Evolutionary conservation across 192 early-diverging fungal genomes (phyloP).

Genomic region (Linderina pennispora): DNA sequence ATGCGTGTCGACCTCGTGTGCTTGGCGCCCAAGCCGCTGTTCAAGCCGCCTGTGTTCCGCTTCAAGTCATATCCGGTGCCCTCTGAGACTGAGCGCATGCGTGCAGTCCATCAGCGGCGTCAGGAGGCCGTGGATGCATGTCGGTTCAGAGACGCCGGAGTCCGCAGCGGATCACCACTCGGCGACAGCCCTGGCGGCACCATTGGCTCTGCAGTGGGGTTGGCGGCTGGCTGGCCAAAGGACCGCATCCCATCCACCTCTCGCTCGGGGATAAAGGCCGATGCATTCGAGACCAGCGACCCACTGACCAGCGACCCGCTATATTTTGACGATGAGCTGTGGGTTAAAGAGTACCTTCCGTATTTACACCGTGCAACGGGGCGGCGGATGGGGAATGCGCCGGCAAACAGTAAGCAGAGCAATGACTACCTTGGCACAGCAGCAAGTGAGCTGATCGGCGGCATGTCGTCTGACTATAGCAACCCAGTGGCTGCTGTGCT

Average conservation of each 20-base stretch:
- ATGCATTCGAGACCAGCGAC: slow-evolving; percentile 11
- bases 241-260: slow-evolving; percentile 25
- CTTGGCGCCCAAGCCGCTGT: slow-evolving; percentile 78
- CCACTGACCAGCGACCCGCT: slow-evolving; percentile 40
- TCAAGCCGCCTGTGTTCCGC: slow-evolving; percentile 82
- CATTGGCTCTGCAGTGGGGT: slow-evolving; percentile 1
- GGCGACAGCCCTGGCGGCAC: slow-evolving; percentile 21
- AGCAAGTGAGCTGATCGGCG: background rate
- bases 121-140: slow-evolving; percentile 3
- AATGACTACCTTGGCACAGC: background rate
- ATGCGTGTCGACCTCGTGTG: slow-evolving; percentile 90
- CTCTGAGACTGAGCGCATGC: slow-evolving; percentile 27
- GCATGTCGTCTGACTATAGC: background rate
- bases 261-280: slow-evolving; percentile 5
- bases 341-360: slow-evolving; percentile 20
- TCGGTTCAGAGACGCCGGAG: slow-evolving; percentile 17
- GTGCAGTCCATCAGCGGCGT: slow-evolving; percentile 5
- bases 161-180: slow-evolving; percentile 26
- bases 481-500: slow-evolving; percentile 9
- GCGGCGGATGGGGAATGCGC: background rate
- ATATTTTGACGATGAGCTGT: slow-evolving; percentile 41
- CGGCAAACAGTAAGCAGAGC: background rate
- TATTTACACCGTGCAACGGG: slow-evolving; percentile 15
- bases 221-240: slow-evolving; percentile 7
- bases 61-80: slow-evolving; percentile 55